A percentile compares a stretch with the other conserved stretches of the same genome.
Conservation (phyloP, 2,329 filamentous ascomycete species). For the Chaetomium globosum region DNA sequence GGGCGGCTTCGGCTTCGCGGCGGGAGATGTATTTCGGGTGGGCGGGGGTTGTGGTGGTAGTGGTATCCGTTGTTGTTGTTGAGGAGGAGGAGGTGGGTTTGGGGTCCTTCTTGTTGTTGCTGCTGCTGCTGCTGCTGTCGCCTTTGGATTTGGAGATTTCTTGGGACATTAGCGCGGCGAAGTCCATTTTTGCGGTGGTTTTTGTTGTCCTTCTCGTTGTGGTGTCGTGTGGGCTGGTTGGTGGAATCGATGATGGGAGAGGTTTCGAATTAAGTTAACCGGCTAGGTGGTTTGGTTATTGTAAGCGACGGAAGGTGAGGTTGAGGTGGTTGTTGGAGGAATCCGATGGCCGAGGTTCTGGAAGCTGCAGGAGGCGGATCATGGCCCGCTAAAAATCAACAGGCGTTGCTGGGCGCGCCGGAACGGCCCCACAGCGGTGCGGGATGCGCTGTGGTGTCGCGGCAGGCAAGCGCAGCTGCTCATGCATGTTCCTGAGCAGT, state of each 20-base stretch:
- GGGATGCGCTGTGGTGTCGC: background rate
- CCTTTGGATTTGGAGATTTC: constrained; percentile 83
- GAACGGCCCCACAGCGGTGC: background rate
- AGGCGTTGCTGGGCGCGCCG: background rate
- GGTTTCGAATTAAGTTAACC: background rate
- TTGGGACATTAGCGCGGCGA: constrained; percentile 88
- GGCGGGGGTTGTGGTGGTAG: background rate
- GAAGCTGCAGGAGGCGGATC: background rate
- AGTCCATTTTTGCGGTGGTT: constrained; percentile 71
- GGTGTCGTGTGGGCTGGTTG: background rate
- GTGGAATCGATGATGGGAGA: background rate
- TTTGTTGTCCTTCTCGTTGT: background rate
- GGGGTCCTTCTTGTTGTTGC: constrained; percentile 33
- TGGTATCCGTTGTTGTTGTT: background rate
- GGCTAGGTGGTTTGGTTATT: background rate
- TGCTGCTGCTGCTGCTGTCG: background rate
- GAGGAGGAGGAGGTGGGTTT: background rate
- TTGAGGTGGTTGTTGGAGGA: background rate
- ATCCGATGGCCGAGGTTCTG: constrained; percentile 5
- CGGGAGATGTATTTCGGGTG: constrained; percentile 75
- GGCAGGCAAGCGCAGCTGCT: background rate
- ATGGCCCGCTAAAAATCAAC: constrained; percentile 14
- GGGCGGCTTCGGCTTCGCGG: constrained; percentile 80
- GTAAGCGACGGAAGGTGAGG: background rate
- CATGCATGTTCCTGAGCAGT: too few relatives aligned